Conservation (phyloP, 164 flowering plant species). For the Platanus orientalis region DNA sequence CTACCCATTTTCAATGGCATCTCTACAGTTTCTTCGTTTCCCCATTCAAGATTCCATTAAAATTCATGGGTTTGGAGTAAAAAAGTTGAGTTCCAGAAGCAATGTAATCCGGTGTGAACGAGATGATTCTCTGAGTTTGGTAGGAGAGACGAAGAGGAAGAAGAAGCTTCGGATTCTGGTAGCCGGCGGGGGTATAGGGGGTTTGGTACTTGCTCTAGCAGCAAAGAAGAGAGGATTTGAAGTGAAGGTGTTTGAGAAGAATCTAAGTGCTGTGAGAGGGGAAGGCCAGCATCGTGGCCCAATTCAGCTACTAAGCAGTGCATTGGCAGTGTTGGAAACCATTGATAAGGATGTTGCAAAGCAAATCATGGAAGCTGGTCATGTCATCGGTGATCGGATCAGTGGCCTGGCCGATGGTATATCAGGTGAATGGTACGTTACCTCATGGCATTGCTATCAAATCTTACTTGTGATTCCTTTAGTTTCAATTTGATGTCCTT, state of each 20-base stretch:
- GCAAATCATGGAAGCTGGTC: constrained; percentile 27
- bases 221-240: constrained; percentile 33
- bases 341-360: constrained; percentile 28
- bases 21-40: constrained; percentile 7
- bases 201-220: constrained; percentile 33
- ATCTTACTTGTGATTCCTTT: too few relatives aligned
- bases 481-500: too few relatives aligned
- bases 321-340: constrained; percentile 37
- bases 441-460: too few relatives aligned
- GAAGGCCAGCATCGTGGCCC: constrained; percentile 37
- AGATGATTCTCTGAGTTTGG: constrained; percentile 2
- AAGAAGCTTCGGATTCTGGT: constrained; percentile 26
- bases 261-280: constrained; percentile 36
- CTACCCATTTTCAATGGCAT: constrained; percentile 25
- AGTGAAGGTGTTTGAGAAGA: constrained; percentile 35
- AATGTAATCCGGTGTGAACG: neutral
- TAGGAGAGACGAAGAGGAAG: constrained; percentile 3
- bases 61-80: neutral
- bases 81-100: neutral
- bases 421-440: constrained; percentile 33
- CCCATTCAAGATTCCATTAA: neutral
- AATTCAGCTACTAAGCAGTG: constrained; percentile 35
- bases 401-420: constrained; percentile 37
- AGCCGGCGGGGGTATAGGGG: constrained; percentile 40
- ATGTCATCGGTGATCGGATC: constrained; percentile 35